Base-by-base conservation (phyloP, 257 asterid genomes). In the Linderniella brevidens region DNA sequence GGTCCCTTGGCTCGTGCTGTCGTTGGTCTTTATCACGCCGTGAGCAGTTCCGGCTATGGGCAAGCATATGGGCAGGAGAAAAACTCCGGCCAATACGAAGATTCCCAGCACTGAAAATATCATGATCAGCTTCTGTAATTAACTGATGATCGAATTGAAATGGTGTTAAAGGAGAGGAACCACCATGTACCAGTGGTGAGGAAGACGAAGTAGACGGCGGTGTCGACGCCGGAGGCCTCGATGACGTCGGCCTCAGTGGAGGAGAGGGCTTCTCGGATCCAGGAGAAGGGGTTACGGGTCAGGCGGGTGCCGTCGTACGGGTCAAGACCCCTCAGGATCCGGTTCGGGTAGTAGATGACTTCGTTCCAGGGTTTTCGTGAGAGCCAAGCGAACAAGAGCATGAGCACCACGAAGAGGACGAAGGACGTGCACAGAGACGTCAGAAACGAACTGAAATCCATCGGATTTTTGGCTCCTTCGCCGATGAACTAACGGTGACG, bases 191-290 rank as follows among this genome's bases (percentile, higher is more conserved):
- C 94, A 18, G 96, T 84, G 42, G 75, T 50, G 64, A 84, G 80
- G 77, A 70, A 88, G 44, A 88, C 93, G 32, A 84, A 88, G 68
- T 88, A 85, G 62, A 88, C 96, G 41, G 96, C 98, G 50, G 98
- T 52, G 75, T 88, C 98, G 55, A 88, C 86, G 63, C 98, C 94
- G 63, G 96, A 84, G 54, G 69, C 40, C 15, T 62, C 48, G 65
- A 88, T 59, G 49, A 88, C 69, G 55, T 88, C 96, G 17, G 80
- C 73, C 74, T 88, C 98, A 38, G 93, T 59, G 5, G 96, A 84
- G 42, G 75, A 45, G 29, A 76, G 8, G 3, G 98, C 93, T 55
- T 88, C 98, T 15, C 70, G 68, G 57, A 88, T 77, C 98, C 98
- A 88, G 13, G 92, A 12, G 60, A 79, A 63, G 8, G 92, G 92